phyloP scores from a whole-genome alignment of 2,329 filamentous ascomycete genomes.

The Alternaria arborescens region DNA sequence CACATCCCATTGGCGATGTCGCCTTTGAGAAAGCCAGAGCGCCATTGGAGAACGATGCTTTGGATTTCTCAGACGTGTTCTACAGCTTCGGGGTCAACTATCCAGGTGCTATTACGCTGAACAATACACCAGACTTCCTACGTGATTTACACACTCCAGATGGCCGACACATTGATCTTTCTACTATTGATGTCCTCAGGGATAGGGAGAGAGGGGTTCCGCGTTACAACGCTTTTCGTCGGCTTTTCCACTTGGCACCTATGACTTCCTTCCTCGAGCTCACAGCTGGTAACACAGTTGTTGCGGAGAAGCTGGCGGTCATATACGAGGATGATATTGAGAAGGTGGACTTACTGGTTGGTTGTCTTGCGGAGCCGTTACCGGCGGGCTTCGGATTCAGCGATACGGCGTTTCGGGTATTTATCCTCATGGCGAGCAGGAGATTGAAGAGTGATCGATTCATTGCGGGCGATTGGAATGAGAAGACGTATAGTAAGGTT shows the following conservation, averaged over 20 bases:
- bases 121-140: slow-evolving; percentile 55
- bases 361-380: slow-evolving; percentile 55
- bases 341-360: slow-evolving; percentile 55
- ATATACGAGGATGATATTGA: slow-evolving; percentile 55
- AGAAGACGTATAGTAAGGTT: slow-evolving; percentile 52
- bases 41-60: slow-evolving; percentile 32
- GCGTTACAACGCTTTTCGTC: slow-evolving; percentile 57
- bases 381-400: slow-evolving; percentile 59
- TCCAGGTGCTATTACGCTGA: slow-evolving; percentile 57
- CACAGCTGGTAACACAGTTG: not conserved
- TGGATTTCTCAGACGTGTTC: slow-evolving; percentile 37
- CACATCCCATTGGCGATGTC: slow-evolving; percentile 19
- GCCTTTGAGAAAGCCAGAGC: slow-evolving; percentile 48
- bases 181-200: slow-evolving; percentile 58
- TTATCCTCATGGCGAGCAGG: slow-evolving; percentile 57
- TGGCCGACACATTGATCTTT: slow-evolving; percentile 54
- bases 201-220: slow-evolving; percentile 60
- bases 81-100: slow-evolving; percentile 61
- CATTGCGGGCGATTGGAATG: slow-evolving; percentile 55
- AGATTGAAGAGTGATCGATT: slow-evolving; percentile 57
- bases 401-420: slow-evolving; percentile 59
- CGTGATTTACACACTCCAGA: slow-evolving; percentile 54
- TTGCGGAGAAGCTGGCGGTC: not conserved
- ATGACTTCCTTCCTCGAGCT: slow-evolving; percentile 48
- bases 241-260: slow-evolving; percentile 52